A percentile compares a stretch with the other conserved stretches of the same genome.
Evolutionary conservation across 2,329 filamentous ascomycete species (phyloP).

Genomic region (Monosporascus sp.): DNA sequence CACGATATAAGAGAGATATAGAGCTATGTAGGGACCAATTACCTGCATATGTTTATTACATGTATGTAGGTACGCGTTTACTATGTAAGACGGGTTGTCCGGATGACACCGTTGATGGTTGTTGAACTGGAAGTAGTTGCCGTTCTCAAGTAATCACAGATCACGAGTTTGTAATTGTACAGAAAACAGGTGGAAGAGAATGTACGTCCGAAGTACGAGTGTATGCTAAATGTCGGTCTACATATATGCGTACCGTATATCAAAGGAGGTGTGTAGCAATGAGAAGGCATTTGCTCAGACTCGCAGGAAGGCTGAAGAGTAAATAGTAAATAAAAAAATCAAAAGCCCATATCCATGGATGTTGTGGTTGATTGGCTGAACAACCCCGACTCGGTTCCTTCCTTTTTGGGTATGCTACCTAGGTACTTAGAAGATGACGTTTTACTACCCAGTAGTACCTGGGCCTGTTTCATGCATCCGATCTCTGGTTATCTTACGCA

Average conservation of each 20-base stretch:
- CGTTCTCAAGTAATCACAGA: neutral
- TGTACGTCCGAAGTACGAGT: neutral
- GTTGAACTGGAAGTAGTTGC: neutral
- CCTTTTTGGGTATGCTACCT: neutral
- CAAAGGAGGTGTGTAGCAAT: neutral
- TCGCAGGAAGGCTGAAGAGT: neutral
- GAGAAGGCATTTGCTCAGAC: neutral
- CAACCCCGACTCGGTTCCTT: neutral
- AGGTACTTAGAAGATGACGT: neutral
- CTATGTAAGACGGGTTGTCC: neutral
- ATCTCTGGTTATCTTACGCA: neutral
- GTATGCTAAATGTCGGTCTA: no score
- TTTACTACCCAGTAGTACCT: neutral
- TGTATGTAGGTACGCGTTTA: neutral
- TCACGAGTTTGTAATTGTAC: neutral
- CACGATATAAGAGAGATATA: no score
- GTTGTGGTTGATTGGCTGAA: neutral
- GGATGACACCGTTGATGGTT: neutral
- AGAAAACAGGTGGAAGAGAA: neutral
- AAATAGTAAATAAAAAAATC: slow-evolving; percentile 5
- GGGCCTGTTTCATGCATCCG: neutral
- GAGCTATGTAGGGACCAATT: neutral
- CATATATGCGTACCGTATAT: no score
- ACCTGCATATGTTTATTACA: neutral
- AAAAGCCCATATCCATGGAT: neutral